Base-by-base conservation (phyloP, 257 asterid genomes). In the Solanum lycopersicoides region DNA sequence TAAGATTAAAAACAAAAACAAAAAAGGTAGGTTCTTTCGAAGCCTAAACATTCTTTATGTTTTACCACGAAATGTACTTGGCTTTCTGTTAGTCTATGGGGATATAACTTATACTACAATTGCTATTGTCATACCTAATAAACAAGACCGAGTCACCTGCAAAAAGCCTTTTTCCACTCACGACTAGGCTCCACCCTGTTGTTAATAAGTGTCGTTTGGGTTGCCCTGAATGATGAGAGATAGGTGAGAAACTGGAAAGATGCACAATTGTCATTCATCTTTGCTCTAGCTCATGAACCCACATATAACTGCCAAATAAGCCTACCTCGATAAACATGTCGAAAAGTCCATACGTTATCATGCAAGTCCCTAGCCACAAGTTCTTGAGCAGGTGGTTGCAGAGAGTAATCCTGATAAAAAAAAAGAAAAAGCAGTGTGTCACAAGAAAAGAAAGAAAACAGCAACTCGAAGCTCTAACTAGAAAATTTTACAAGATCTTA, bases 331-430 rank as follows among this genome's bases (percentile, higher is more conserved):
- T 92, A 97, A 73, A 97, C 93, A 91, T 95, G 99, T 87, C 99
- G 98, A 89, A 97, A 97, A 20, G 95, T 94, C 99, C 99, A 97
- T 9, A 93, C 87, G 69, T 87, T 94, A 85, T 95, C 99, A 59
- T 97, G 99, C 91, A 97, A 92, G 89, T 97, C 99, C 89, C 95
- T 91, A n/a, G 98, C 98, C 82, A 93, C 92, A 66, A 97, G 94
- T 90, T 97, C 98, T 92, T 95, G 98, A 56, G 98, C 98, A 66
- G 99, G 99, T 45, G 98, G 98, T 90, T 97, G 98, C 95, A 93
- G 92, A 1, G 98, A 87, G 94, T 94, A 95, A 90, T 97, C 99
- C 99, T 96, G 88, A 50, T 45, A 18, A 65, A 6, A 84, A n/a
- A n/a, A 68, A 7, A 68, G 42, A 7, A 37, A 37, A 41, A 50